Percentiles rank a stretch among this genome's conserved stretches.
These are phyloP conservation scores for Citrus hindsii DNA, from an alignment of 345 rosid genomes.

Conservation along the genomic window DNA sequence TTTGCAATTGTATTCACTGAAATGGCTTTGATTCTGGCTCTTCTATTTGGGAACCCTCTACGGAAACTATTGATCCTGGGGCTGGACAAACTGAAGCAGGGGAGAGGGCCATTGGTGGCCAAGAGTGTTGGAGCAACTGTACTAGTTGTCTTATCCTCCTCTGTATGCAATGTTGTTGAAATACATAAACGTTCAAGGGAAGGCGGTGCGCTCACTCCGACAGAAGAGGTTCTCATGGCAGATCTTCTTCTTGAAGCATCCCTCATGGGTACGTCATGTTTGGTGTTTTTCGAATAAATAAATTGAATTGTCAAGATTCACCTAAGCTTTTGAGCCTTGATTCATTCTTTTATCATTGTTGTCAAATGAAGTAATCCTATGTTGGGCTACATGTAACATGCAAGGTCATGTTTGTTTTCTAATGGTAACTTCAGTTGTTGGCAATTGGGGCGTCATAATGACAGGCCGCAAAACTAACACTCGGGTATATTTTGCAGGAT, in stretches of 20 bases:
- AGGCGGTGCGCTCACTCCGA: conserved; percentile 31
- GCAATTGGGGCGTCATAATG: not conserved
- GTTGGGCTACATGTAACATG: not conserved
- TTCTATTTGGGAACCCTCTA: conserved; percentile 34
- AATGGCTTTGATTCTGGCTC: conserved; percentile 33
- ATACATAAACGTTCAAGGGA: conserved; percentile 29
- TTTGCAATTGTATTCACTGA: conserved; percentile 29
- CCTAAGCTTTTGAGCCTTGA: no score
- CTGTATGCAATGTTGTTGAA: conserved; percentile 12
- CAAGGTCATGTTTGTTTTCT: not conserved
- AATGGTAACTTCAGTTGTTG: not conserved
- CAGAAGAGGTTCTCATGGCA: conserved; percentile 44
- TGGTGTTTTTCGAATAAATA: not conserved
- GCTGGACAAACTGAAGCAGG: conserved; percentile 37
- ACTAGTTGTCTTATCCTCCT: conserved; percentile 33
- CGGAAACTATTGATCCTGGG: conserved; percentile 34
- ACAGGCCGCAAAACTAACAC: not conserved
- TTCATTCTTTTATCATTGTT: no score
- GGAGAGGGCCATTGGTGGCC: conserved; percentile 40
- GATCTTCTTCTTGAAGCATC: conserved; percentile 41
- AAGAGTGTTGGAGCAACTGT: conserved; percentile 39
- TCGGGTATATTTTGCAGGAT: conserved; percentile 22
- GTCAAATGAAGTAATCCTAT: not conserved
- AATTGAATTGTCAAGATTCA: not conserved
- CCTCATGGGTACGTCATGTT: conserved; percentile 39